phyloP scores from a whole-genome alignment of 306 rosid species.

The Elaeagnus macrophylla region DNA sequence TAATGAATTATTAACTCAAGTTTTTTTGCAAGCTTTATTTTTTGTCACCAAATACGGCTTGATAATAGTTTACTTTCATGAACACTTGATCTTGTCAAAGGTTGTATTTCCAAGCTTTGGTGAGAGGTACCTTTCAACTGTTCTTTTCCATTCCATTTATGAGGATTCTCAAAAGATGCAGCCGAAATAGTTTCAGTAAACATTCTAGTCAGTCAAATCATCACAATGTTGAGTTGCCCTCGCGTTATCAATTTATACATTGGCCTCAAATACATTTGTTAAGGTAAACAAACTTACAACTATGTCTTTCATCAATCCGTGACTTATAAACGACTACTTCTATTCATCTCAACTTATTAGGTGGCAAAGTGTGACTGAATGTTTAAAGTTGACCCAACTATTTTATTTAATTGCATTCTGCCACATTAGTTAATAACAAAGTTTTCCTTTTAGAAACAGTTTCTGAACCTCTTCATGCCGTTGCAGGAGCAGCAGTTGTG shows the following conservation, averaged over 20 bases:
- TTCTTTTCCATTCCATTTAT: constrained; percentile 64
- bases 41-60: no score
- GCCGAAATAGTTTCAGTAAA: constrained; percentile 11
- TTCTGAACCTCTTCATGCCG: no score
- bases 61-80: not conserved
- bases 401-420: no score
- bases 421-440: no score
- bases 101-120: constrained; percentile 92
- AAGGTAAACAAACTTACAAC: constrained; percentile 23
- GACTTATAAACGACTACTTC: no score
- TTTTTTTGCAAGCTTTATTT: no score
- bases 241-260: constrained; percentile 16
- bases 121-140: constrained; percentile 73
- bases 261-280: constrained; percentile 20
- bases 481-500: no score
- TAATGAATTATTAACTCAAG: no score
- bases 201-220: constrained; percentile 2
- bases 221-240: constrained; percentile 22
- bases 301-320: not conserved
- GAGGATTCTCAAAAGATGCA: constrained; percentile 63
- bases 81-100: constrained; percentile 18
- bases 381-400: no score
- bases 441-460: no score
- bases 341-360: no score
- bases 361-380: no score